Base-by-base conservation (phyloP, 495 filamentous ascomycete species). In the Cryomyces minteri region DNA sequence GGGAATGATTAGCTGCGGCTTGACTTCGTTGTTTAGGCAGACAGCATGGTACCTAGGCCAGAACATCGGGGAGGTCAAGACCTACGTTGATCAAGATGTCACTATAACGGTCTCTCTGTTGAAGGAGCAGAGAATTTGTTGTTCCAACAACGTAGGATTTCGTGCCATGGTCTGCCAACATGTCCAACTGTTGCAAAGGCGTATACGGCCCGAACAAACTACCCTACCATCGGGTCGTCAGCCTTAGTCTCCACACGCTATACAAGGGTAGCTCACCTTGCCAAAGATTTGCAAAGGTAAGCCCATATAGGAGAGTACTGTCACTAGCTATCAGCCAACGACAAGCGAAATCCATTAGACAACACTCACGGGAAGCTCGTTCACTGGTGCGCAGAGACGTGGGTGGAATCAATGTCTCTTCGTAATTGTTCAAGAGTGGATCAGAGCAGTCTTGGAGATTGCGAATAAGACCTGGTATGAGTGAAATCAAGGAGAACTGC, bases 71-170 rank as follows among this genome's bases (percentile, higher is more conserved):
- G 18, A 34, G 44, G 41, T 32, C 7, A 25, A 11, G 37, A 44
- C 70, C 57, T 53, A 78, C 76, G 61, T 98, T 96, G 54, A 98
- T 86, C 46, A 98, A 67, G 38, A 96, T 87, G 53, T 98, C 90
- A 61, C 87, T 92, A 62, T 98, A 96, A n/a, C 87, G 76, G 55
- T 98, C 90, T 60, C 77, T 88, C 54, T 96, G 90, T 51, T 94
- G 87, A 40, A 98, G 62, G 30, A 98, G 70, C 39, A 98, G 67
- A 11, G 86, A 92, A 58, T 98, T 98, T 29, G 90, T 98, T 38
- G 88, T 94, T 46, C 90, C 90, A 47, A 96, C 90, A 36, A 98
- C 81, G 57, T 96, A 96, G 7, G 87, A 94, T 64, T 92, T 96
- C 11, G 92, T 98, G 12, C 84, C 87, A 49, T 86, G 74, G 58